Evolutionary conservation across 768 basidiomycete genomes (phyloP).

Genomic region (Hortiboletus campestris): DNA sequence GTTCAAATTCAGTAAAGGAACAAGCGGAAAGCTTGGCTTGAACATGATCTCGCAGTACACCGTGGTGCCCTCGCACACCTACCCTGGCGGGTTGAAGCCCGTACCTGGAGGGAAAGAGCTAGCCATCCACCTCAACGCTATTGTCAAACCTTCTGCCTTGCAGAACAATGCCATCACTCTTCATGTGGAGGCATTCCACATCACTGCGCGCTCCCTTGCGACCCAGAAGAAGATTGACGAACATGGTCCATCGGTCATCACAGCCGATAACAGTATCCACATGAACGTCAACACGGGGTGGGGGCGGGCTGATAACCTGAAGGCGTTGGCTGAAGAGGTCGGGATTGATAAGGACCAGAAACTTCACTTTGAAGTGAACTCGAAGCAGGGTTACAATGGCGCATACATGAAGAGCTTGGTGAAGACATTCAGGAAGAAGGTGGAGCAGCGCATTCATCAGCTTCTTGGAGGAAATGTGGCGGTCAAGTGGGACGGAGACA

Average conservation of each 20-base stretch:
- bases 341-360: not conserved
- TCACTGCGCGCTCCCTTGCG: not conserved
- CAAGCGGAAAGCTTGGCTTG: not conserved
- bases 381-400: constrained; percentile 4
- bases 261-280: constrained; percentile 9
- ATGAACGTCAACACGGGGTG: constrained; percentile 6
- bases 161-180: not conserved
- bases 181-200: not conserved
- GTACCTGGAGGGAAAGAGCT: not conserved
- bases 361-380: not conserved
- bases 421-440: constrained; percentile 1
- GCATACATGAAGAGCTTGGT: not conserved
- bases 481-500: constrained; percentile 10
- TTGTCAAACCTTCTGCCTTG: not conserved
- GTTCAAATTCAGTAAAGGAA: constrained; percentile 1
- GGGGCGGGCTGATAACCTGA: constrained; percentile 1
- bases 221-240: constrained; percentile 1
- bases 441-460: not conserved
- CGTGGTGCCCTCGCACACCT: not conserved
- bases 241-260: not conserved
- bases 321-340: constrained; percentile 3
- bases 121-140: constrained; percentile 6
- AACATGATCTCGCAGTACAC: constrained; percentile 9
- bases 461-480: constrained; percentile 1
- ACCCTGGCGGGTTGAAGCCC: not conserved